Conservation (phyloP, 192 early-diverging fungal genomes). For the Coemansia sp. region DNA sequence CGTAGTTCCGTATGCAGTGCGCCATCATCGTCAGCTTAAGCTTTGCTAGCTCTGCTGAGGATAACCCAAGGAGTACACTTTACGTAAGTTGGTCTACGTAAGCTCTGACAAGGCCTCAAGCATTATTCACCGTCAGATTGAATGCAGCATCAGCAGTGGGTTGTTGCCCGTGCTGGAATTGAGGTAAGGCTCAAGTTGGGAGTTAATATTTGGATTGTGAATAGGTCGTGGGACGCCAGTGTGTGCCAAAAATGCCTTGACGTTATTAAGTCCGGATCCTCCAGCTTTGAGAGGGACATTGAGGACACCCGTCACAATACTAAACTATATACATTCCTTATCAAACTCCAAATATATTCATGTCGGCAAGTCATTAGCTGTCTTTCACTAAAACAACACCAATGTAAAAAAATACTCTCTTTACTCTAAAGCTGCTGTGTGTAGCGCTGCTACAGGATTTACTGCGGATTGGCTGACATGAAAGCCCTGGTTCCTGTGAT, state of each 20-base stretch:
- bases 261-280: not conserved
- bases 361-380: too few species aligned
- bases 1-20: too few species aligned
- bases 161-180: not conserved
- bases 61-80: not conserved
- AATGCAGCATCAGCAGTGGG: not conserved
- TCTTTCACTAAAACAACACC: too few species aligned
- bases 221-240: not conserved
- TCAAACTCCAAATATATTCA: not conserved
- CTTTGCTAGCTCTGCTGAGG: not conserved
- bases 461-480: too few species aligned
- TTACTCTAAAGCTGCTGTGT: too few species aligned
- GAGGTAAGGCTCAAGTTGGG: not conserved
- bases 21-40: not conserved
- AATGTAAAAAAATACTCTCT: too few species aligned
- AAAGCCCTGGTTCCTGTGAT: not conserved
- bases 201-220: not conserved
- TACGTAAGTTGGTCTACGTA: not conserved
- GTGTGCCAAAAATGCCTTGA: not conserved
- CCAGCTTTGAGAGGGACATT: not conserved
- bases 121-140: not conserved
- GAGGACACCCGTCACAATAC: not conserved
- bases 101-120: not conserved
- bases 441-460: too few species aligned
- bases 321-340: not conserved